phyloP scores from a whole-genome alignment of 805 yeast genomes.

The Wickerhamiella hasegawae region DNA sequence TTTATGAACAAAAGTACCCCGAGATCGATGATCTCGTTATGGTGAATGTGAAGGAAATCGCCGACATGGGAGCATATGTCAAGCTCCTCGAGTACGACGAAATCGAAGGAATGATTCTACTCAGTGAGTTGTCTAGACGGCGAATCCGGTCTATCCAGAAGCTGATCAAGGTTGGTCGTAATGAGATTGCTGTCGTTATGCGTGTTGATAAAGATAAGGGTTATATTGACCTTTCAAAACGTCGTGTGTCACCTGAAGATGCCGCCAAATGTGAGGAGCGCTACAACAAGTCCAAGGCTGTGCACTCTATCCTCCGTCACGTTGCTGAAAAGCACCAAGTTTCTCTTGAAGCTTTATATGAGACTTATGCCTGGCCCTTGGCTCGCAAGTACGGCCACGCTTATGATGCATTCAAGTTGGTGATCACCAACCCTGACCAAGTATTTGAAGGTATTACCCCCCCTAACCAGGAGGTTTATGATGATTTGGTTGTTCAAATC shows the following conservation, averaged over 20 bases:
- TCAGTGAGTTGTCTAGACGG: conserved; percentile 93
- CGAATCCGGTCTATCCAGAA: conserved; percentile 97
- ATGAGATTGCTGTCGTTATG: conserved; percentile 93
- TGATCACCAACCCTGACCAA: conserved; percentile 72
- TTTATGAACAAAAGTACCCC: conserved; percentile 95
- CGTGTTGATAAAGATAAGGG: conserved; percentile 99
- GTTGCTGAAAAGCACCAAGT: conserved; percentile 93
- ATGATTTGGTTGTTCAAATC: conserved; percentile 75
- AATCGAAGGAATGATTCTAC: conserved; percentile 95
- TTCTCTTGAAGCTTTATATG: conserved; percentile 72
- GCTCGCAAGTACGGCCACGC: conserved; percentile 93
- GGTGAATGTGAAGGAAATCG: conserved; percentile 83
- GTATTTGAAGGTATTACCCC: conserved; percentile 63
- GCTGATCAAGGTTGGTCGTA: conserved; percentile 93
- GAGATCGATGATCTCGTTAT: conserved; percentile 98
- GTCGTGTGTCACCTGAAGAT: conserved; percentile 97
- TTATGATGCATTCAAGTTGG: conserved; percentile 90
- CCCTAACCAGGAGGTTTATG: conserved; percentile 59
- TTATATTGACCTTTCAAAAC: conserved; percentile 90
- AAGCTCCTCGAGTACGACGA: conserved; percentile 92
- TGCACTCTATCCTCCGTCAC: conserved; percentile 94
- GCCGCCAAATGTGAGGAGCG: conserved; percentile 94
- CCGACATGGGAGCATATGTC: conserved; percentile 98
- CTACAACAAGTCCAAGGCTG: conserved; percentile 91
- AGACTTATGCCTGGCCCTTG: conserved; percentile 92